Percentiles rank a stretch among this genome's conserved stretches.
Evolutionary conservation across 2,329 filamentous ascomycete species (phyloP).

Genomic region (Diaporthe sp.): DNA sequence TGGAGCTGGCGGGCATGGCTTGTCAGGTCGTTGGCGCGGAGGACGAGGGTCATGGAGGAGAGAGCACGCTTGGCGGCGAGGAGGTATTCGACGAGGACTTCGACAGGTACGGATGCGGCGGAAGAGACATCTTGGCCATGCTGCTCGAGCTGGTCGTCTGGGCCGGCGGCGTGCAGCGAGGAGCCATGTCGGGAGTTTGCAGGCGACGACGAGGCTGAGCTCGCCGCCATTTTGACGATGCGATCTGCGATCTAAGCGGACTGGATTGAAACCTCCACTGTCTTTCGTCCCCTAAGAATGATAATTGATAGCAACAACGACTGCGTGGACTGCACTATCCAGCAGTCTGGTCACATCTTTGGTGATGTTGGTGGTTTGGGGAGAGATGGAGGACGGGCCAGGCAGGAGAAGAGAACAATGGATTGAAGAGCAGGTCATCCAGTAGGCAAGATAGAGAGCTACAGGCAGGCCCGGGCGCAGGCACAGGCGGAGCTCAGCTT

Average conservation of each 20-base stretch:
- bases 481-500: neutral
- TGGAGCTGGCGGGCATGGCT: constrained; percentile 80
- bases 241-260: neutral
- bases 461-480: constrained; percentile 7
- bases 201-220: constrained; percentile 39
- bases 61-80: constrained; percentile 90
- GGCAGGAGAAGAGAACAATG: neutral
- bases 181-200: constrained; percentile 31
- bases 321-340: constrained; percentile 27
- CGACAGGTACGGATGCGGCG: constrained; percentile 66
- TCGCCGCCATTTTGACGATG: constrained; percentile 13
- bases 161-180: constrained; percentile 9
- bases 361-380: neutral
- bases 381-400: neutral
- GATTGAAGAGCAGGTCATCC: neutral
- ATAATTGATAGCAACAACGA: neutral
- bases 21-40: constrained; percentile 89
- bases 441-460: neutral
- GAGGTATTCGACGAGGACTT: constrained; percentile 86
- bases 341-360: constrained; percentile 39
- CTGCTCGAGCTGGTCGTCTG: neutral
- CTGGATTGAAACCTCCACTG: constrained; percentile 26
- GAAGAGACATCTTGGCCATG: constrained; percentile 51
- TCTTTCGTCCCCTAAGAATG: constrained; percentile 14
- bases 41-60: constrained; percentile 84